Evolutionary conservation across 2,329 filamentous ascomycete genomes (phyloP), one percentile per base, ranked within the genome.

Genomic region (Penicillium verrucosum): DNA sequence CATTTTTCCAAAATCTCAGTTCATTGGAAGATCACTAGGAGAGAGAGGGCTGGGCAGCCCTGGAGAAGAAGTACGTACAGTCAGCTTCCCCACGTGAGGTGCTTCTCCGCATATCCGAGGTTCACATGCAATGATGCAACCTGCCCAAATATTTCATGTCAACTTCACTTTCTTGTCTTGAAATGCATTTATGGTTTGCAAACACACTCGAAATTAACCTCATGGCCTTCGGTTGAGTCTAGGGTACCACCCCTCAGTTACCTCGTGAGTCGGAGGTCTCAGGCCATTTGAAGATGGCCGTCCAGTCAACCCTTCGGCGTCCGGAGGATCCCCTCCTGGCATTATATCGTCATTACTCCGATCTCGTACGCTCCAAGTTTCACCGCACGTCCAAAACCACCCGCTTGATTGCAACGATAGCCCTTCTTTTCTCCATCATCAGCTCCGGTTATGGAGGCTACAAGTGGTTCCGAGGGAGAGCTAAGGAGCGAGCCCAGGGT

Each of bases 401-500:
- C 8, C 88, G 86, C 65, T 81, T 96, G 16, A 78, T 95, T 50
- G 89, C 89, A 25, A 90, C 90, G 0, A 79, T 96, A 51, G 82
- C 87, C 10, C 83, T 97, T 30, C 80, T 88, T 9, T 77, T 92
- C 29, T 88, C 90, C 47, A 92, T 97, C 64, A 84, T 97, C 65
- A 83, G 88, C 59, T 81, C 88, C 44, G 88, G 87, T 54, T 92
- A 90, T 77, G 92, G 92, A 58, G 85, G 85, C n/a, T 85, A 88
- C 58, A 85, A 84, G 59, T 90, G 88, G 84, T 93, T 90, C 83
- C 86, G 82, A 69, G 85, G 82, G 56, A 82, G 85, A 58, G 85
- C 84, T 47, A 86, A 86, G 61, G 93, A 97, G 75, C 87, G 85
- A 63, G 92, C 94, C 66, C 89, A 92, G 65, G 92, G 92, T 5